Evolutionary conservation across 768 basidiomycete species (phyloP), one percentile per base, ranked within the genome.

Genomic region (Mycena vitilis): DNA sequence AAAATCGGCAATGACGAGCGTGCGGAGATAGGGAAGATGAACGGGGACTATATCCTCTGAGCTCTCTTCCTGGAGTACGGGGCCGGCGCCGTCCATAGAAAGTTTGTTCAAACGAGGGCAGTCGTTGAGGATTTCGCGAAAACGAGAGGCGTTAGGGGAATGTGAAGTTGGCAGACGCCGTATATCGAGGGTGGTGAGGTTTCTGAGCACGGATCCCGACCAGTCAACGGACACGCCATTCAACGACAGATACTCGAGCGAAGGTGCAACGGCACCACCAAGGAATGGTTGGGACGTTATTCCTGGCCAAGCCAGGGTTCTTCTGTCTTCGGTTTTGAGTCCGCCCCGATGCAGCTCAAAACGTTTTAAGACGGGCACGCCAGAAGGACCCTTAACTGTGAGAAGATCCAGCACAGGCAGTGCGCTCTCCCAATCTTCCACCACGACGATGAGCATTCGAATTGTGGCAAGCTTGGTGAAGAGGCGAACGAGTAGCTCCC

Each of bases 141-240:
- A 91, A 25, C 82, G 82, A 12, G 66, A 44, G 20, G 88, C 76
- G 42, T 80, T 79, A 5, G 90, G 91, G 34, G 82, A 84, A 18
- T 84, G 78, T 5, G 86, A 78, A 23, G 87, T 77, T 20, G 89
- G 82, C 60, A 92, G 82, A 30, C 87, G 85, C 44, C 91, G 86
- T 59, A 94, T 78, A 71, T 92, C 91, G 62, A 94, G 81, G 13
- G 85, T 85, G 25, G 84, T 84, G 20, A 94, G 85, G 71, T 91
- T 87, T 37, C 75, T 71, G 11, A 90, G 74, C 38, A 59, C 76
- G 62, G 88, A 82, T 22, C 75, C 76, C 16, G 78, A 71, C 88
- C 91, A 93, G 76, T 92, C 84, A 66, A 92, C 78, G 68, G 88
- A 81, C 36, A 93, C 78, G 4, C 89, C 90, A 63, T 88, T 86